Evolutionary conservation across 148 eudicot species (phyloP).

Genomic region (Euryodendron excelsum): DNA sequence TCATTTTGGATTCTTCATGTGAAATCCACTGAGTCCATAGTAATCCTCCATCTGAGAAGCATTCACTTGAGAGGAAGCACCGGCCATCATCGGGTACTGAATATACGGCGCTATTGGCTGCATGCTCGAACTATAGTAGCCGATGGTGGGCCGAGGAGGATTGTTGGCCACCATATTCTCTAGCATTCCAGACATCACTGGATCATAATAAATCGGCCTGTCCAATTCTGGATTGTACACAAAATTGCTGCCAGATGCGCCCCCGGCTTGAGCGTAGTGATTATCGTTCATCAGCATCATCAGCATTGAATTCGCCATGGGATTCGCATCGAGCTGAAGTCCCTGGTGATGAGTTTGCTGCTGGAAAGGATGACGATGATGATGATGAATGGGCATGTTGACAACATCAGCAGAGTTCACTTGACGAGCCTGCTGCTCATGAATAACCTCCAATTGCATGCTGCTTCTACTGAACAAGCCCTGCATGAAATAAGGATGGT

Average conservation of each 20-base stretch:
- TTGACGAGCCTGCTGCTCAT: neutral
- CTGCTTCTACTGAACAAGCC: neutral
- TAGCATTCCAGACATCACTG: neutral
- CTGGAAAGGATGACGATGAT: neutral
- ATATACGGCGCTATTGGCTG: neutral
- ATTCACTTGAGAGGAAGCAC: neutral
- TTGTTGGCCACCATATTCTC: neutral
- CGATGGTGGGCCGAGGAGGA: neutral
- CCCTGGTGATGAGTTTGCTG: neutral
- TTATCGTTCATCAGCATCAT: neutral
- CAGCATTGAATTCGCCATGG: neutral
- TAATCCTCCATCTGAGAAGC: neutral
- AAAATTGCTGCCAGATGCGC: neutral
- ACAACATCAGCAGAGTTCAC: neutral
- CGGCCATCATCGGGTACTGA: neutral
- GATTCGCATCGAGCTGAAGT: neutral
- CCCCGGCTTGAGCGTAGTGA: neutral
- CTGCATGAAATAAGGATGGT: neutral
- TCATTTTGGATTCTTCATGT: neutral
- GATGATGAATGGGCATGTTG: neutral
- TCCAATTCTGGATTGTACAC: neutral
- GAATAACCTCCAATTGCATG: constrained; percentile 1
- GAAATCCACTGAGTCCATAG: neutral
- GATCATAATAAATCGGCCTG: neutral
- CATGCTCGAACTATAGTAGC: neutral